Conservation (phyloP, 179 eudicot species). For the Corrigiola litoralis region DNA sequence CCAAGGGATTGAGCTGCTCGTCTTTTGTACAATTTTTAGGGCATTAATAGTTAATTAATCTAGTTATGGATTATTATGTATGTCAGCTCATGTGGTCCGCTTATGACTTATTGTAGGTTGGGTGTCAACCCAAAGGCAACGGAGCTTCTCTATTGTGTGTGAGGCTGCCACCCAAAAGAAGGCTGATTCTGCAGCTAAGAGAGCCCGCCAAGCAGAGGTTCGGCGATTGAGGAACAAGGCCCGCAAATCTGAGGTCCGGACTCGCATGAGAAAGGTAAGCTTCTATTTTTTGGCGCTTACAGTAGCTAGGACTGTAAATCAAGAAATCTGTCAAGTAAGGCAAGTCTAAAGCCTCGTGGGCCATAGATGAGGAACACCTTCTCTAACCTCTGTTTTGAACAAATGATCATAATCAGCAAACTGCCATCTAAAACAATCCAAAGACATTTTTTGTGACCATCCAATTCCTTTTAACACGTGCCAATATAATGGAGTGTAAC, state of each 20-base stretch:
- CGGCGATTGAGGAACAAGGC: slow-evolving; percentile 76
- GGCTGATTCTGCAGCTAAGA: slow-evolving; percentile 80
- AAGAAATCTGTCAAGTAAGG: too few species aligned
- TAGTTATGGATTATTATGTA: neutral
- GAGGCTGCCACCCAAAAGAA: slow-evolving; percentile 58
- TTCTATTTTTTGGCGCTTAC: neutral
- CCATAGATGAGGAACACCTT: too few species aligned
- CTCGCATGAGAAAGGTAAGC: slow-evolving; percentile 82
- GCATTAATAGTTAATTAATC: neutral
- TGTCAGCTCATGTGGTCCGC: neutral
- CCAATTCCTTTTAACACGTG: too few species aligned
- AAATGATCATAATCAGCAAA: too few species aligned
- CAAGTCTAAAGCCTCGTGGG: too few species aligned
- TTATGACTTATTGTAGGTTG: slow-evolving; percentile 37
- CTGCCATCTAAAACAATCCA: too few species aligned
- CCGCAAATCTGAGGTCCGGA: slow-evolving; percentile 69
- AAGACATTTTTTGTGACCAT: too few species aligned
- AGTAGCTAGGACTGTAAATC: too few species aligned
- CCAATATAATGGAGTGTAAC: too few species aligned
- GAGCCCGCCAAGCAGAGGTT: slow-evolving; percentile 90
- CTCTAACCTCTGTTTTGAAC: too few species aligned
- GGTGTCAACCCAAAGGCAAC: slow-evolving; percentile 31
- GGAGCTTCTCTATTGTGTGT: slow-evolving; percentile 52
- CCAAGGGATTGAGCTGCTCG: too few species aligned
- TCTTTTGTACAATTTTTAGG: too few species aligned